Evolutionary conservation across 2,329 filamentous ascomycete species (phyloP), one percentile per base, ranked within the genome.

Genomic region (Aspergillus sp.): DNA sequence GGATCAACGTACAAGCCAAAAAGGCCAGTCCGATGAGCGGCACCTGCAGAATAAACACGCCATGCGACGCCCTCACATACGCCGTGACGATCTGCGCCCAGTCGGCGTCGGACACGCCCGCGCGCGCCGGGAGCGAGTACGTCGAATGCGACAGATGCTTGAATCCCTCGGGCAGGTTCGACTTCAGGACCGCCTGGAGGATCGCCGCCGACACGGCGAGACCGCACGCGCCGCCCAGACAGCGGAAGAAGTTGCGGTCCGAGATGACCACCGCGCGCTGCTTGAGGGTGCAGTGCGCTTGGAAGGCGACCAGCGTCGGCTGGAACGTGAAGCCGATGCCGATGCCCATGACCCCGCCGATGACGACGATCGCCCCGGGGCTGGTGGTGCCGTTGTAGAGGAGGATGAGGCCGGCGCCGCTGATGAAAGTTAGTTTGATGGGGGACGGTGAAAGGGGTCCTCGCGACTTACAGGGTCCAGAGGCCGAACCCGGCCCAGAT

Each of bases 241-340:
- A 80, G 6, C 85, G 78, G 54, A 86, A 75, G 62, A 87, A 87
- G 58, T 87, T 87, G 1, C 84, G 76, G 47, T 81, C 79, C 2
- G 81, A 82, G 32, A 85, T 86, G 17, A 85, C 78, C 1, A 87
- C 80, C 1, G 85, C 84, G 17, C 84, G 76, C 41, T 86, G 79
- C 0, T 77, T 69, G 62, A 82, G 83, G 1, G 75, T 71, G 19
- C 76, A 79, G 63, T 86, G 81, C 0, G 82, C 81, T 62, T 85
- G 82, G 13, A 82, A 65, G 1, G 83, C 84, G 4, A 86, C 76
- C 0, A 87, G 71, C 0, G 75, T 78, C 3, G 79, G 78, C 53
- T 81, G 79, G 56, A 81, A 79, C 4, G 75, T 72, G 53, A 73
- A 76, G 1, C 84, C 84, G 1, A 83, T 71, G 9, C 83, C 82